Base-by-base conservation (phyloP, 2,329 filamentous ascomycete species). In the Trichoderma polysporum region DNA sequence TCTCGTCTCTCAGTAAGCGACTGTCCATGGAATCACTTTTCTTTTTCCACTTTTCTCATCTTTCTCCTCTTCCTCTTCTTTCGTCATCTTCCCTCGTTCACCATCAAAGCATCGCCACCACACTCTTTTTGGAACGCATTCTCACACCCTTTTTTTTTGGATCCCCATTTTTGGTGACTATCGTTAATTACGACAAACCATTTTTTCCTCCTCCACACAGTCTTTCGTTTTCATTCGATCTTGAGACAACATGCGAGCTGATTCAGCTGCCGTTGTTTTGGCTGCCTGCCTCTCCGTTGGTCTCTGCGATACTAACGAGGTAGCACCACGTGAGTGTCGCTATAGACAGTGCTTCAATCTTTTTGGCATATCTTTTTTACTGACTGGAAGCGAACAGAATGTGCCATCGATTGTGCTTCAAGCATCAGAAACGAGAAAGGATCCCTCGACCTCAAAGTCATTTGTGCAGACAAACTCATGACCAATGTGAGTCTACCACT, bases 161-260 rank as follows among this genome's bases (percentile, higher is more conserved):
- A 75, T 72, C 71, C 62, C 68, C 41, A 19, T 66, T 74, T 74
- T 76, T 75, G 75, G 74, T 73, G 70, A 72, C 72, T 70, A 75
- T 75, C 74, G 72, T 76, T 76, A 74, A 73, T 68, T 66, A 71
- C 71, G 70, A 72, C 71, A 69, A 71, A 66, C 73, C 70, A 70
- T 73, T 71, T 71, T 56, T 54, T 57, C 59, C 47, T 56, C 69
- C 8, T 35, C 57, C 68, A 9, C 39, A 17, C 50, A 47, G 33
- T 17, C 19, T 35, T 35, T 35, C 17, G 15, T n/a, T 31, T 69
- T 66, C 19, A 33, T 70, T 63, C 49, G 25, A 33, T 57, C 53
- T 22, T 63, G 47, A n/a, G 47, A 22, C 59, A 68, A 57, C 65
- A 78, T 77, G 76, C 73, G 70, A 63, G 35, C 66, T 33, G 47